Evolutionary conservation across 2,329 filamentous ascomycete species (phyloP), one percentile per base, ranked within the genome.

Genomic region (Trichoderma semiorbis): DNA sequence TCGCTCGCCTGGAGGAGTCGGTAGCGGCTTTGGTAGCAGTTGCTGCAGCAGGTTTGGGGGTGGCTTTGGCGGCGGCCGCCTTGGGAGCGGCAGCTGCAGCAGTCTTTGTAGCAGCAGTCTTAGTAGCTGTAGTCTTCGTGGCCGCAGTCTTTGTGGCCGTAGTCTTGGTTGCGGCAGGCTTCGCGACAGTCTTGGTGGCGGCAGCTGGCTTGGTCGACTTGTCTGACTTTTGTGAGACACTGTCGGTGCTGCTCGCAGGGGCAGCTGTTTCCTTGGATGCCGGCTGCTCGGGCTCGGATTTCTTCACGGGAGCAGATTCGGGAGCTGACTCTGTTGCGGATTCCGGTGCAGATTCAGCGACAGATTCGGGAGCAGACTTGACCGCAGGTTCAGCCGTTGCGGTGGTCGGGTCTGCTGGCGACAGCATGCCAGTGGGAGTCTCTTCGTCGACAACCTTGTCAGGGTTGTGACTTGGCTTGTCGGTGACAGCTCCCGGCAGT

Each of bases 401-500:
- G 50, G 58, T 55, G 39, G 71, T 78, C 18, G 80, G 78, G 43
- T 80, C 76, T 5, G 79, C 78, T 3, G 80, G 71, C 6, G 77
- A 76, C 58, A 81, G 74, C 69, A 77, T 77, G 24, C 78, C 77
- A 21, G 78, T 77, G 11, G 79, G 74, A 47, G 82, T 79, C 72
- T 85, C 82, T 68, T 81, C 77, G 30, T 82, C 82, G n/a, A 79
- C 75, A 28, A 80, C 74, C 75, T 85, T 84, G 75, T 84, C 83
- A 3, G 81, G 80, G 55, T 82, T 84, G 64, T 78, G 73, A 72
- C 79, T 81, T 5, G 81, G 82, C 62, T 79, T 78, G 58, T 82
- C 72, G 72, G 79, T 68, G 64, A 81, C 70, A 75, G 76, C 72
- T 73, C 75, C 74, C 65, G 12, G 55, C 55, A 7, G 11, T 21